Base-by-base conservation (phyloP, 108 stramenopile genomes). In the Craspedostauros australis region DNA sequence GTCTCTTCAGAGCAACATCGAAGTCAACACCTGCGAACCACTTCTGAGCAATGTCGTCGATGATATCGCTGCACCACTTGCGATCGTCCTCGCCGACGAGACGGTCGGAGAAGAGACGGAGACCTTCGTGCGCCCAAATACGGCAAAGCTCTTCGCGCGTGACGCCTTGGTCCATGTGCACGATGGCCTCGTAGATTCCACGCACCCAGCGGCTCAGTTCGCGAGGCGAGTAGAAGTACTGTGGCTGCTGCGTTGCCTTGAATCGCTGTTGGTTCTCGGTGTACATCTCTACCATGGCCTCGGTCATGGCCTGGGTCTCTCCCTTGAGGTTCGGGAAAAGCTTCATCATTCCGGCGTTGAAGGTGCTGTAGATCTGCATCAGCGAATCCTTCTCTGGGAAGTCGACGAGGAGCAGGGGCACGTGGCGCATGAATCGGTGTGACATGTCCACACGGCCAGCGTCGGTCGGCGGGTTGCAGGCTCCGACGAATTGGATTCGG, bases 391-490 rank as follows among this genome's bases (percentile, higher is more conserved):
- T 72, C 14, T 84, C 73, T 5, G 99, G 98, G 37, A 91, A 96
- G 72, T 97, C 99, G 9, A 99, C 97, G n/a, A 96, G 70, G 1
- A 99, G 85, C 23, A 99, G 44, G 8, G 96, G 95, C 8, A 92
- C 94, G 64, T 98, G 99, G 12, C 99, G 78, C 46, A 99, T 65
- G 66, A 99, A 96, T 18, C 99, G 77, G 37, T 75, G 76, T 11
- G 93, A 82, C 81, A 99, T 70, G 2, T 59, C 69, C 14, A 93
- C 86, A 37, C 99, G 90, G 3, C 99, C 99, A 25, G 95, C 90
- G 72, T 99, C 99, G 5, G 96, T 96, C 6, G 97, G 97, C 23
- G 98, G 98, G 57, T 99, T 99, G 67, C 98, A 99, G 0, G 99
- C 99, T 34, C 91, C 91, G 31, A 93, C 91, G 48, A 98, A 98